Evolutionary conservation across 345 rosid genomes (phyloP), one percentile per base, ranked within the genome.

Genomic region (Heritiera littoralis): DNA sequence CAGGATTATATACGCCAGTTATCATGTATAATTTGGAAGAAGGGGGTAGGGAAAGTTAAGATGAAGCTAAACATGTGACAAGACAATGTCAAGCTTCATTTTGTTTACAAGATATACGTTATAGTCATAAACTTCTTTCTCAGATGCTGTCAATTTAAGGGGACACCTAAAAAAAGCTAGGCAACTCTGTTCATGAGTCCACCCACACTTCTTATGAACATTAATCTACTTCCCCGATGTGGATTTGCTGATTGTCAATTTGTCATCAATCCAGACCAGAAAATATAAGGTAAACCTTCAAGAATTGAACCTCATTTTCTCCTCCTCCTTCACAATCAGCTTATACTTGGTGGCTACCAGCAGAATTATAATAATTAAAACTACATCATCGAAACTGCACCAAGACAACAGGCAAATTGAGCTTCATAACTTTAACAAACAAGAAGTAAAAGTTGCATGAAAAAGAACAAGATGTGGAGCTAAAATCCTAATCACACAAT

Each of bases 231-330:
- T 75, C 43, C 52, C 74, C 87, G 86, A 83, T 1, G 59, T 75
- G 32, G 75, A 56, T 59, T 74, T 66, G 14, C 67, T 77, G 66
- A 82, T 14, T 10, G 28, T 1, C 14, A n/a, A n/a, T n/a, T n/a
- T n/a, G n/a, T n/a, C n/a, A n/a, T 28, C 5, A 70, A 41, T 1
- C 63, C 55, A 6, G 1, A 84, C 41, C 1, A 84, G 83, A 15
- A 2, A 2, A 55, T 79, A 79, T 11, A 85, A 81, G n/a, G 8
- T 30, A 4, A 13, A 11, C 3, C 1, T 77, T 14, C 10, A 38
- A 46, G 84, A 84, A 76, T 71, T 32, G 51, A 78, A 38, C 40
- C 84, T 76, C 78, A 87, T 67, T 48, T n/a, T 30, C 46, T n/a
- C 61, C 28, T 8, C 7, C 28, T 9, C 23, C 1, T 55, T 23